Base-by-base conservation (phyloP, 495 filamentous ascomycete genomes). In the Endocarpon pusillum region DNA sequence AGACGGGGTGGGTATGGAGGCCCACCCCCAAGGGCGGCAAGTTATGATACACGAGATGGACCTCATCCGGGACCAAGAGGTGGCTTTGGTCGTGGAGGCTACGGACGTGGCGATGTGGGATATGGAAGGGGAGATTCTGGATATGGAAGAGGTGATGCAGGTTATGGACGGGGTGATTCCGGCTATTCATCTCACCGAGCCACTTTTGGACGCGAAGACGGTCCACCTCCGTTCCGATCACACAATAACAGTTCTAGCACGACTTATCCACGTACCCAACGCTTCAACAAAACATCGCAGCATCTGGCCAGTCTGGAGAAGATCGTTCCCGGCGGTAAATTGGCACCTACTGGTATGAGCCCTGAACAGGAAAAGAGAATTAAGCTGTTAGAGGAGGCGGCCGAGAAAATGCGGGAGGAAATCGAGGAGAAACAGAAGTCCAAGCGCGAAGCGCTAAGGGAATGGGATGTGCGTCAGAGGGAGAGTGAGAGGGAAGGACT, bases 391-490 rank as follows among this genome's bases (percentile, higher is more conserved):
- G 66, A 73, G 27, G 49, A 61, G 3, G 73, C 76, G 27, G 58
- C 61, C 21, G 59, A 64, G 33, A 67, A 59, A 41, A 39, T 79
- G 32, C 42, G 69, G 2, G 62, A 69, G 25, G 49, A 61, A 18
- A 63, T 73, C 30, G 54, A 59, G n/a, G 66, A 67, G 39, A 69
- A 63, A 39, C 66, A 77, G 39, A 51, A 46, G 30, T 46, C 50
- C 32, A 73, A 70, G 41, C 52, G 71, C 38, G 44, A 52, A 31
- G 57, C 49, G 0, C 32, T 74, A 20, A 57, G 61, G 33, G 70
- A 77, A 22, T 79, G 74, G 74, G 70, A 71, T 25, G 55, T 51
- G 28, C 37, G 69, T 37, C 64, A 73, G 39, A 50, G 68, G 17
- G 74, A 79, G 48, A 68, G 60, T 30, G 64, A 64, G 11, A 67